Base-by-base conservation (phyloP, 176 grass and related monocot genomes). In the Carex pumila region DNA sequence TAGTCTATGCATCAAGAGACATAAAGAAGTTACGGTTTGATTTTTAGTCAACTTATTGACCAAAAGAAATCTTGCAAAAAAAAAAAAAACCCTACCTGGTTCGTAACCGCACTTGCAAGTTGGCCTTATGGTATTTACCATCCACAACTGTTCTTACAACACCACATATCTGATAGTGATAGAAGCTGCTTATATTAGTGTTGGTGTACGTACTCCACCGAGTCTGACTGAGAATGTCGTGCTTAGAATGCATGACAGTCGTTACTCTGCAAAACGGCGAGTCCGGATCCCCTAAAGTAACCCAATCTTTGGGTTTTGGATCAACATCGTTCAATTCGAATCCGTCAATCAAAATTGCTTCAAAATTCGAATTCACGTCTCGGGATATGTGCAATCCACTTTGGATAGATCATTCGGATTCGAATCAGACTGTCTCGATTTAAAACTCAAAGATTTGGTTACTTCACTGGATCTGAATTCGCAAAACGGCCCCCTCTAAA, bases 91-190 rank as follows among this genome's bases (percentile, higher is more conserved):
- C 50, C n/a, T 4, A 56, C 73, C 73, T 17, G 73, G 50, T 17
- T 13, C 25, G 29, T 78, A 57, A 57, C 73, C 53, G 73, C 73
- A 78, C 73, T 78, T 78, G 50, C 73, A 78, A 57, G 12, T 78
- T 78, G 43, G 29, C 49, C 52, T 3, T 2, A 18, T 4, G 14
- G 1, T 8, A 31, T 77, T 55, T 10, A 57, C 29, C 7, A 1
- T 53, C 41, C 18, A 78, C 19, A 17, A 78, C 52, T 14, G 73
- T 57, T 78, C 52, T 78, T 78, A 4, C 4, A 57, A 78, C 25
- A 56, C 73, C 50, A 36, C 0, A 15, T 14, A 18, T 9, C 52
- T 32, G 29, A 18, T 34, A 34, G 32, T 34, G 32, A 34, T 9
- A 18, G 6, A 2, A 56, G 47, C 49, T 54, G 7, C 52, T 9